Evolutionary conservation across 768 basidiomycete genomes (phyloP), one percentile per base, ranked within the genome.

Genomic region (Obba rivulosa): DNA sequence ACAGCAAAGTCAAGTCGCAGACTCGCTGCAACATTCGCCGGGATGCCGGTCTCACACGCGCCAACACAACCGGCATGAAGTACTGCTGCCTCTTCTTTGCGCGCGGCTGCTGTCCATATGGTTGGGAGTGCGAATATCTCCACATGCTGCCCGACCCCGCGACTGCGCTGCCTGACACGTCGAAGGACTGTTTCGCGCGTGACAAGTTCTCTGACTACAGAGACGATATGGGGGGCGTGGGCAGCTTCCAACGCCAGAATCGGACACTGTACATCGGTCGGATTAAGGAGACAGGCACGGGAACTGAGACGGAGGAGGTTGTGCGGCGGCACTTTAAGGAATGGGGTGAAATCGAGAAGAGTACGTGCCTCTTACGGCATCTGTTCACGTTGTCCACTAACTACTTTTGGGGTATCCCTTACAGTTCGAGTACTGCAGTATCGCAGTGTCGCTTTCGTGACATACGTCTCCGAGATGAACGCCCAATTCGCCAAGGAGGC

Each of bases 181-280:
- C 93, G 7, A 90, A 95, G 64, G 96, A 99, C 66, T 95, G 92
- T 63, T 99, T 99, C 63, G 92, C 91, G 0, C 75, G 96, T 40
- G 93, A 96, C 72, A 97, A 97, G 69, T 96, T 97, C 66, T 72
- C 93, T 0, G 93, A 96, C 67, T 99, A 99, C 67, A 75, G 95
- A 51, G 96, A 99, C 64, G 96, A 99, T 64, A 98, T 99, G 96
- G 96, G 96, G 58, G 96, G 96, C 69, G 95, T 98, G 24, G 96
- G 96, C 11, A 92, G 89, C 51, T 98, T 98, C 70, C 88, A 87
- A 59, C 71, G 94, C 34, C 87, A 92, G 66, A 99, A 99, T 65
- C 72, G 95, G 50, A 98, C 96, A 34, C 64, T 99, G 14, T 99
- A 99, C 63, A 80, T 99, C 39, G 95, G 95, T 2, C 77, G 92